phyloP scores from a whole-genome alignment of 2,329 filamentous ascomycete genomes.

The Pseudogymnoascus sp. region DNA sequence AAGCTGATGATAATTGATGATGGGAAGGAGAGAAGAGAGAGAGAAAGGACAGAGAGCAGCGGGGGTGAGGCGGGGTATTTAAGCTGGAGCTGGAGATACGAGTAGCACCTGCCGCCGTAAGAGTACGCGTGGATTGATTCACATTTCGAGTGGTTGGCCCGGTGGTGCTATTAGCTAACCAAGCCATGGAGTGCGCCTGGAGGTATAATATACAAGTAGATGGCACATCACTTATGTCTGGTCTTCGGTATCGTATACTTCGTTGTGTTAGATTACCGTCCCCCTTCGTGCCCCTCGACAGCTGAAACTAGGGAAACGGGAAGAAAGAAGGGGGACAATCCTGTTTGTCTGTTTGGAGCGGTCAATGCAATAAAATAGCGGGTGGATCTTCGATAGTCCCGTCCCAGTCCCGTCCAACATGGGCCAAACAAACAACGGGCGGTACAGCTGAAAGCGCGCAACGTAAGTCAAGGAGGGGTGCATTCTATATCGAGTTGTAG shows the following conservation, averaged over 20 bases:
- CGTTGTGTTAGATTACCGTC: not conserved
- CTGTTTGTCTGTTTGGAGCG: not conserved
- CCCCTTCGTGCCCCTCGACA: not conserved
- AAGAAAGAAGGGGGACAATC: not conserved
- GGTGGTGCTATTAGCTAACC: not conserved
- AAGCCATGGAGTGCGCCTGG: too few species aligned
- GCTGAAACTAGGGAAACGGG: not conserved
- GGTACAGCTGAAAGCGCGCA: not conserved
- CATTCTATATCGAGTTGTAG: not conserved
- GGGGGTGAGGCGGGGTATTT: not conserved
- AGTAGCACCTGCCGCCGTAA: too few species aligned
- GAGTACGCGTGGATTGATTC: conserved; percentile 2
- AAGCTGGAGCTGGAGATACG: not conserved
- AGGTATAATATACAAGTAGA: not conserved
- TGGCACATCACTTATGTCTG: not conserved
- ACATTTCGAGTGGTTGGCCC: not conserved
- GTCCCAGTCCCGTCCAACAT: too few species aligned
- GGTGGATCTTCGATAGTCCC: not conserved
- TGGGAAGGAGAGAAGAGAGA: not conserved
- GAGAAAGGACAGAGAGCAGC: not conserved
- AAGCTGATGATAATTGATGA: not conserved
- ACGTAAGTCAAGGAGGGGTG: not conserved
- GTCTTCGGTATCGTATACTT: not conserved
- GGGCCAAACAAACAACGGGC: too few species aligned
- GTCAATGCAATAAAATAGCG: not conserved